Evolutionary conservation across 208 protist genomes (phyloP).

Genomic region (Acanthamoeba lenticulata): DNA sequence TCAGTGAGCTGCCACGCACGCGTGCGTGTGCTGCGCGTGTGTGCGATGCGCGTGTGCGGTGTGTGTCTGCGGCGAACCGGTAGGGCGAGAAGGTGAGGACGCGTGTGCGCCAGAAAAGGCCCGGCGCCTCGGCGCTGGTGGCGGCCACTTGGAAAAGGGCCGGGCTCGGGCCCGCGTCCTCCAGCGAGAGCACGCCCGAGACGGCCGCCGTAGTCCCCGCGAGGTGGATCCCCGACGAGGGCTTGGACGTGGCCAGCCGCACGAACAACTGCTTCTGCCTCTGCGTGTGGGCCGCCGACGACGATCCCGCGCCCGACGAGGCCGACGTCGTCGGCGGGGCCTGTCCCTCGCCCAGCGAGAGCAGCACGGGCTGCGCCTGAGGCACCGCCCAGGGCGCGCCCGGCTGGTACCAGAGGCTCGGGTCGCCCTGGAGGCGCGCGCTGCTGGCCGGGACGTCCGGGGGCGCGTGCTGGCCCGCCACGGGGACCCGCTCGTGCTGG

Average conservation of each 20-base stretch:
- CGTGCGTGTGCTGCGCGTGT: too few species aligned
- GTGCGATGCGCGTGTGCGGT: too few species aligned
- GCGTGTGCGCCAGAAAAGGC: slow-evolving; percentile 4
- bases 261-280: background rate
- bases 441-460: background rate
- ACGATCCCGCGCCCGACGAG: background rate
- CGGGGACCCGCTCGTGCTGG: background rate
- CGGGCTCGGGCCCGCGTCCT: background rate
- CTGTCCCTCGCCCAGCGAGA: background rate
- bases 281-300: background rate
- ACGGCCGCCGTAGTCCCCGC: background rate
- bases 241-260: background rate
- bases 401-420: background rate
- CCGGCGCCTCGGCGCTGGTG: background rate
- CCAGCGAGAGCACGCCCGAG: background rate
- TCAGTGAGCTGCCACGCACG: too few species aligned
- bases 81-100: slow-evolving; percentile 14
- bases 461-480: background rate
- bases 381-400: background rate
- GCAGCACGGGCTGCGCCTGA: background rate
- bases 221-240: background rate
- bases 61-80: too few species aligned
- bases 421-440: background rate
- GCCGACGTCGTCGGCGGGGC: too few species aligned
- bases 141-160: background rate